Evolutionary conservation across 129 eudicot genomes (phyloP).

Genomic region (Helichrysum umbraculigerum): DNA sequence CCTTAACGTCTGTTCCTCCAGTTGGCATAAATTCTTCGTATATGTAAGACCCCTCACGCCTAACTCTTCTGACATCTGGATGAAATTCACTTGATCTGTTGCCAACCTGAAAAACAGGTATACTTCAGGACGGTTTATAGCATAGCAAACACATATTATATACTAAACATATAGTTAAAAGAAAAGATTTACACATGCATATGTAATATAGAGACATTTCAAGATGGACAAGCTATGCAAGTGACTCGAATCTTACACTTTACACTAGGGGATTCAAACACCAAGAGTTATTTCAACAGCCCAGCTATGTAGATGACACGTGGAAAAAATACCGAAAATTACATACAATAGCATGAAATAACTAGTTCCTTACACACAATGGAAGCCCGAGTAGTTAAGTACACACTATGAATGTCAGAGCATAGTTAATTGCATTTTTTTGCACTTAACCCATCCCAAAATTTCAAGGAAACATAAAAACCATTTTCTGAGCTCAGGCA

Average conservation of each 20-base stretch:
- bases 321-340: too few relatives aligned
- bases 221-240: neutral
- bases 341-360: too few relatives aligned
- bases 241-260: slow-evolving; percentile 19
- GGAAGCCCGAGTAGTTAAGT: too few relatives aligned
- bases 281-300: slow-evolving; percentile 3
- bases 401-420: too few relatives aligned
- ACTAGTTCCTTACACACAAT: too few relatives aligned
- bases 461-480: neutral
- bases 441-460: too few relatives aligned
- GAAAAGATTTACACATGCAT: slow-evolving; percentile 7
- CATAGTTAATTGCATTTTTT: too few relatives aligned
- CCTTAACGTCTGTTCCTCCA: slow-evolving; percentile 99
- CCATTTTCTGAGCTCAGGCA: neutral
- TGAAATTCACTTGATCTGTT: slow-evolving; percentile 97
- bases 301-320: too few relatives aligned
- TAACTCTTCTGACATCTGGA: slow-evolving; percentile 96
- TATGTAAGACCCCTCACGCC: slow-evolving; percentile 94
- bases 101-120: slow-evolving; percentile 66
- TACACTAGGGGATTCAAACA: slow-evolving; percentile 13
- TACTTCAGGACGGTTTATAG: slow-evolving; percentile 6
- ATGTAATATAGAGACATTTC: slow-evolving; percentile 6
- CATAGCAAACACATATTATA: slow-evolving; percentile 9
- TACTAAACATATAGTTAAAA: neutral
- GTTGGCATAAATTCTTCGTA: slow-evolving; percentile 99